These are phyloP conservation scores for Gastroboletus turbinatus DNA, from an alignment of 1,284 basidiomycete species.

Conservation along the genomic window DNA sequence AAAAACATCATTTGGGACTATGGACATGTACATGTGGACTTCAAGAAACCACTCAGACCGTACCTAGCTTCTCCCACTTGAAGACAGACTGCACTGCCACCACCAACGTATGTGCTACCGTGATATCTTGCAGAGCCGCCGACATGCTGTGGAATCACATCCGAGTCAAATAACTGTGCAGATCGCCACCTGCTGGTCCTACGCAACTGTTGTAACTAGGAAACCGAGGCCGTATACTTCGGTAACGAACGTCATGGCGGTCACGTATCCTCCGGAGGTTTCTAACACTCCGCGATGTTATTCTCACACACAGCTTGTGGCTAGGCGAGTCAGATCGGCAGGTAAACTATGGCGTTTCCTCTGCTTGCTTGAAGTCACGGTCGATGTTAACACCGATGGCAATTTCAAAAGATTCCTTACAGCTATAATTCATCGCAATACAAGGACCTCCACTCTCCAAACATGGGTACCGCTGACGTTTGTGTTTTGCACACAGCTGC, in stretches of 20 bases:
- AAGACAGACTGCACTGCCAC: constrained; percentile 2
- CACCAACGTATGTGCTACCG: not conserved
- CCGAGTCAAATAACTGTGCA: not conserved
- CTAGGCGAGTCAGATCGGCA: constrained; percentile 30
- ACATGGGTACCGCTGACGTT: constrained; percentile 15
- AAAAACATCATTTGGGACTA: not conserved
- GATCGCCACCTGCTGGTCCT: not conserved
- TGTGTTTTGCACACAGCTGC: constrained; percentile 21
- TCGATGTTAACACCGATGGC: constrained; percentile 21
- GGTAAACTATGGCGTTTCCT: constrained; percentile 30
- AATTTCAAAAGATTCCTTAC: constrained; percentile 18
- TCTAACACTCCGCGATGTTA: constrained; percentile 2
- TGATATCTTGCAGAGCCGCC: not conserved
- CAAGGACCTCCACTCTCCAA: constrained; percentile 15
- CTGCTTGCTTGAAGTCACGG: constrained; percentile 19
- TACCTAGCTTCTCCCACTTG: not conserved
- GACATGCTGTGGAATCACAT: constrained; percentile 13
- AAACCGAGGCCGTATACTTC: not conserved
- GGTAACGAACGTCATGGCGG: not conserved
- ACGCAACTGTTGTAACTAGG: not conserved
- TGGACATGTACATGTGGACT: not conserved
- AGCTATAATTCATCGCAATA: constrained; percentile 17
- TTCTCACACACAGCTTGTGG: constrained; percentile 37
- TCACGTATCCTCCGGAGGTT: constrained; percentile 17
- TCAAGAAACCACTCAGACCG: not conserved